Evolutionary conservation across 164 flowering plant genomes (phyloP).

Genomic region (Piper longum): DNA sequence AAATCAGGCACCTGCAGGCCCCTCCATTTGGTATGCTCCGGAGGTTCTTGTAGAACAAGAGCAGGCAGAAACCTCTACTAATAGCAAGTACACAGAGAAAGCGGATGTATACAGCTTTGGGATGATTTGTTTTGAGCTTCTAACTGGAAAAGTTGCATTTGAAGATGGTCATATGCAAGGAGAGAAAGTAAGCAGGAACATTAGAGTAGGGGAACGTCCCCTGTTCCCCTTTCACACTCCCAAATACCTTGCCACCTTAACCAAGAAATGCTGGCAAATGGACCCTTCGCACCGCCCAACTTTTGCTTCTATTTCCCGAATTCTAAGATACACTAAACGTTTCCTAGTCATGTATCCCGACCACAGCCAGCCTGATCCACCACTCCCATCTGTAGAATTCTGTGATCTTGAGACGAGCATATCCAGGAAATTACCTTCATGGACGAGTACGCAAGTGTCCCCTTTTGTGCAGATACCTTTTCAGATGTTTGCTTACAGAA

Average conservation of each 20-base stretch:
- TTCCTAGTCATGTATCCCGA: conserved; percentile 60
- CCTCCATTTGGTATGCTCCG: conserved; percentile 74
- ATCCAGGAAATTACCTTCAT: conserved; percentile 23
- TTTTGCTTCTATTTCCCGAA: conserved; percentile 65
- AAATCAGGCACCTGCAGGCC: conserved; percentile 13
- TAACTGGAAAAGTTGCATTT: conserved; percentile 84
- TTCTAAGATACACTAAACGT: conserved; percentile 57
- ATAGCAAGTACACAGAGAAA: conserved; percentile 44
- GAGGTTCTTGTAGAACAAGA: conserved; percentile 70
- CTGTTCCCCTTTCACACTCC: conserved; percentile 65
- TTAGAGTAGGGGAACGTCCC: conserved; percentile 84
- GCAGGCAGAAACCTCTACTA: conserved; percentile 13
- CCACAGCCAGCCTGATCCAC: conserved; percentile 32
- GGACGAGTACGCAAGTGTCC: conserved; percentile 9
- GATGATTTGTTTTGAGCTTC: conserved; percentile 76
- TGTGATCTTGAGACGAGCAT: conserved; percentile 47
- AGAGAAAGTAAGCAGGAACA: conserved; percentile 68
- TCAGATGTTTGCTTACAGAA: conserved; percentile 63
- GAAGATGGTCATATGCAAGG: conserved; percentile 85
- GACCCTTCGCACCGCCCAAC: conserved; percentile 63
- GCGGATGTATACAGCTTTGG: conserved; percentile 89
- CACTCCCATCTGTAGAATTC: conserved; percentile 44
- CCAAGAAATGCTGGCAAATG: conserved; percentile 71
- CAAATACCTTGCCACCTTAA: conserved; percentile 51
- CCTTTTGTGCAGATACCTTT: conserved; percentile 65